Conservation (phyloP, 495 filamentous ascomycete species). For the Cairneyella variabilis region DNA sequence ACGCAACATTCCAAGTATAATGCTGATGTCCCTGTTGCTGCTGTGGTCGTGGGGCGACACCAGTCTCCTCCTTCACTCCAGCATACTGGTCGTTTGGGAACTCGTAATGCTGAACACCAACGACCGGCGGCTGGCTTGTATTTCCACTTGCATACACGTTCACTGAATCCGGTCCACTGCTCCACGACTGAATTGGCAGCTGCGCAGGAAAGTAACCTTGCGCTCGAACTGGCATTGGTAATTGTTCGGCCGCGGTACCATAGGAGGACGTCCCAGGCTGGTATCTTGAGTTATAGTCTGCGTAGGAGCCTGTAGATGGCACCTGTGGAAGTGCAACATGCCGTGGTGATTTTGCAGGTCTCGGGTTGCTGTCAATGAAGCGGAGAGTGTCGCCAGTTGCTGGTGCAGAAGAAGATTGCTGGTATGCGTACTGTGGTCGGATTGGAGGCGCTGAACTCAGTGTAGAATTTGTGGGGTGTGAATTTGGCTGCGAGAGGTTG, state of each 20-base stretch:
- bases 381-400: conserved; percentile 31
- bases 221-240: conserved; percentile 2
- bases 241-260: neutral
- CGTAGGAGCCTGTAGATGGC: conserved; percentile 8
- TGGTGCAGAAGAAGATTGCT: conserved; percentile 31
- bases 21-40: conserved; percentile 1
- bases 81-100: conserved; percentile 16
- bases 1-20: conserved; percentile 18
- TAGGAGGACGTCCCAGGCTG: conserved; percentile 1
- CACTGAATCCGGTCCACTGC: conserved; percentile 3
- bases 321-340: conserved; percentile 40
- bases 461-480: conserved; percentile 34
- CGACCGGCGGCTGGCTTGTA: neutral
- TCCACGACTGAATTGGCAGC: conserved; percentile 17
- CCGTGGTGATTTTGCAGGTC: conserved; percentile 49
- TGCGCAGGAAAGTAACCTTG: conserved; percentile 18
- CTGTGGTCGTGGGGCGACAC: neutral
- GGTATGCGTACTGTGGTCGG: conserved; percentile 27
- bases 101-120: conserved; percentile 14
- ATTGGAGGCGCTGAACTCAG: conserved; percentile 33
- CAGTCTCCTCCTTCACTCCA: conserved; percentile 18
- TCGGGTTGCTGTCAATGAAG: conserved; percentile 46
- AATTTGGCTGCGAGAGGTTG: conserved; percentile 41
- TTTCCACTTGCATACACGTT: conserved; percentile 7
- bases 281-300: conserved; percentile 10